phyloP scores from a whole-genome alignment of 2,329 filamentous ascomycete genomes.

The Penicillium sp. region DNA sequence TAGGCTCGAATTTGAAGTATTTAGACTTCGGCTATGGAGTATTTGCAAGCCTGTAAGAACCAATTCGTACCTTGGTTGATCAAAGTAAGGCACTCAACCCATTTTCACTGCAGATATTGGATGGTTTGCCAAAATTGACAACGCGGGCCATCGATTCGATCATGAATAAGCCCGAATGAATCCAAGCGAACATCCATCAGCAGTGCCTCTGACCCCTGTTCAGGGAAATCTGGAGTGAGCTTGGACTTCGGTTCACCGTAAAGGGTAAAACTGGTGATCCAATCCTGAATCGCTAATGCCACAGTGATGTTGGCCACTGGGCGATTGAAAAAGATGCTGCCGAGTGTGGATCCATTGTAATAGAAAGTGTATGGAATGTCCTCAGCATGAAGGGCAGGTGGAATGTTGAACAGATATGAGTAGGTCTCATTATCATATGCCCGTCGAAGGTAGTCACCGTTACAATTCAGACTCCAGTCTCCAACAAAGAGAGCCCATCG shows the following conservation, averaged over 20 bases:
- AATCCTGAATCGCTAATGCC: neutral
- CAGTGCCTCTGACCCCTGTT: neutral
- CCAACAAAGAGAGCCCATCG: neutral
- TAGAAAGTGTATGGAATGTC: neutral
- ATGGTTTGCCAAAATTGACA: neutral
- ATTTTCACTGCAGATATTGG: neutral
- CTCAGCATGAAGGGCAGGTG: neutral
- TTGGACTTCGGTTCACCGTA: neutral
- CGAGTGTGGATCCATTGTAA: neutral
- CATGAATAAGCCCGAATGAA: neutral
- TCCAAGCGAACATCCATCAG: neutral
- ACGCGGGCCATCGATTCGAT: neutral
- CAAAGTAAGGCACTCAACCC: no score
- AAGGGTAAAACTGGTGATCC: neutral
- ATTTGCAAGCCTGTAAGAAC: no score
- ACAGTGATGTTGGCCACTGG: neutral
- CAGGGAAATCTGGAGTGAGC: neutral
- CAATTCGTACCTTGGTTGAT: no score
- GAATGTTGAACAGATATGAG: neutral
- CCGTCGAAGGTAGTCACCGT: neutral
- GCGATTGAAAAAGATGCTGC: neutral
- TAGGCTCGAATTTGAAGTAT: no score
- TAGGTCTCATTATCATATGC: neutral
- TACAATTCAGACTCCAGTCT: neutral
- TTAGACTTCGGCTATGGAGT: no score